Evolutionary conservation across 2,329 filamentous ascomycete species (phyloP).

Genomic region (Botryotinia narcissicola): DNA sequence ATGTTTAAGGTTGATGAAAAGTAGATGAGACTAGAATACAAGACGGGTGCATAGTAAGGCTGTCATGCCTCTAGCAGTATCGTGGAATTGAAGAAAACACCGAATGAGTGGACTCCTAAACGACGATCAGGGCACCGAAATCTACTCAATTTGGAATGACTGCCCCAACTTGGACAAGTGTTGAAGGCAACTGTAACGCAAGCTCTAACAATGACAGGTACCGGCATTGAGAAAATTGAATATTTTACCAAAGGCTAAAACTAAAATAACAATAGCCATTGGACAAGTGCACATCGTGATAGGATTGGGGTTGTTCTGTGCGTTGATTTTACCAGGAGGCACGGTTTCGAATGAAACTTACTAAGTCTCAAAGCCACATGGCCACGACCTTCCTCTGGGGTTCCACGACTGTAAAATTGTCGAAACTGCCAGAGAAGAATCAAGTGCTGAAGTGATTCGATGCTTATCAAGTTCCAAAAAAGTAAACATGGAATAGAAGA

Average conservation of each 20-base stretch:
- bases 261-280: neutral
- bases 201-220: conserved; percentile 20
- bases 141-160: conserved; percentile 18
- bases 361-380: conserved; percentile 15
- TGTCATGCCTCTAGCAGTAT: conserved; percentile 12
- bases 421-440: neutral
- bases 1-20: conserved; percentile 19
- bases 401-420: neutral
- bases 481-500: neutral
- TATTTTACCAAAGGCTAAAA: neutral
- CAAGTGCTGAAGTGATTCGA: neutral
- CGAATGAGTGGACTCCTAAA: conserved; percentile 19
- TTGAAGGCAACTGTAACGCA: conserved; percentile 18
- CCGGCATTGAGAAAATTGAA: neutral
- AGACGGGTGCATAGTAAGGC: neutral
- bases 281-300: neutral
- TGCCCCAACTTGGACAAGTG: neutral
- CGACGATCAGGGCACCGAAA: conserved; percentile 22
- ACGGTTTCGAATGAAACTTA: conserved; percentile 22
- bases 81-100: neutral
- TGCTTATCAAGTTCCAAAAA: conserved; percentile 2
- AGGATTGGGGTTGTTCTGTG: neutral
- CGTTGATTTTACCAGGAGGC: neutral
- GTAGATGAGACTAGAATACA: neutral
- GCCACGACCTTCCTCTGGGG: neutral